phyloP scores from a whole-genome alignment of 768 basidiomycete species.

The Tricholomella constricta region DNA sequence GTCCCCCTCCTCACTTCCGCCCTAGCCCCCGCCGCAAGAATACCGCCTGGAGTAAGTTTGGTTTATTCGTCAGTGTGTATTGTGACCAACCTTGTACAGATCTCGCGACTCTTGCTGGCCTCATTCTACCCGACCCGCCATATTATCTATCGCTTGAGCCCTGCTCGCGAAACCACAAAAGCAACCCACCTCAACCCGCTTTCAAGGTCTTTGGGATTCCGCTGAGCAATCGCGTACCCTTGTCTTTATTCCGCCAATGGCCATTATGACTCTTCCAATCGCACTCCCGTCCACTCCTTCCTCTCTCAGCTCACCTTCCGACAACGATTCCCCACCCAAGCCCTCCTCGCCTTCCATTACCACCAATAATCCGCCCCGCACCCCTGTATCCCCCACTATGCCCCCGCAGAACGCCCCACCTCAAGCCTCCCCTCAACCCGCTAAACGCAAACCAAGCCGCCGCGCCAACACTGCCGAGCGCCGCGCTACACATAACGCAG shows the following conservation, averaged over 20 bases:
- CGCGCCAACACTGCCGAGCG: constrained; percentile 97
- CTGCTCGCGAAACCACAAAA: constrained; percentile 53
- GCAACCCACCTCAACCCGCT: constrained; percentile 13
- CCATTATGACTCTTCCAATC: constrained; percentile 40
- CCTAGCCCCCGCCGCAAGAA: constrained; percentile 49
- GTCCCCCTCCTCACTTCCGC: constrained; percentile 30
- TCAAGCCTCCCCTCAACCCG: constrained; percentile 18
- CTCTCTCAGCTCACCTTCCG: constrained; percentile 28
- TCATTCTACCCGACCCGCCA: constrained; percentile 57
- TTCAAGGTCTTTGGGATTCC: constrained; percentile 34
- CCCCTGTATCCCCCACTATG: constrained; percentile 44
- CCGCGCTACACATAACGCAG: constrained; percentile 95
- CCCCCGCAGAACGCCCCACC: constrained; percentile 15
- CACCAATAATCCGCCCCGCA: constrained; percentile 44
- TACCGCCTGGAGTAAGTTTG: constrained; percentile 47
- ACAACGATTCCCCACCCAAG: constrained; percentile 38
- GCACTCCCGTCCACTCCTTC: constrained; percentile 25
- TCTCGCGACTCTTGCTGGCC: constrained; percentile 96
- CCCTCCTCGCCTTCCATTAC: constrained; percentile 34
- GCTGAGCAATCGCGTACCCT: constrained; percentile 49
- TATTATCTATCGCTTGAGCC: constrained; percentile 72
- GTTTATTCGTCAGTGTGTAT: not conserved
- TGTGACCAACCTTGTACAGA: constrained; percentile 41
- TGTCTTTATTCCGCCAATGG: constrained; percentile 24
- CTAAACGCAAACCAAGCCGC: constrained; percentile 81